Evolutionary conservation across 495 filamentous ascomycete species (phyloP).

Genomic region (Jackrogersella minutella): DNA sequence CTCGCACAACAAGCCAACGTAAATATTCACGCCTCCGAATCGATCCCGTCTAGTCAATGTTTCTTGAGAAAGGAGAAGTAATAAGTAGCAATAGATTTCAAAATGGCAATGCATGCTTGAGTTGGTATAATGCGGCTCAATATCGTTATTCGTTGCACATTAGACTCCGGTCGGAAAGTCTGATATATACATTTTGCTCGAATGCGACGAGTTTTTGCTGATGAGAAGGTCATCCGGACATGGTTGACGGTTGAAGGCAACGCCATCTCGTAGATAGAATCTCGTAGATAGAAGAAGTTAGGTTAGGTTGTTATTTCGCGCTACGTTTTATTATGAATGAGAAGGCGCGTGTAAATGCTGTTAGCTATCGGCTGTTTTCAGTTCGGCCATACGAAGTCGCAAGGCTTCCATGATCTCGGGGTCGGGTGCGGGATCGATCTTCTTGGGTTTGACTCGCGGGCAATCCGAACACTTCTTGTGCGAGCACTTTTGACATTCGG

Average conservation of each 20-base stretch:
- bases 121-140: conserved; percentile 42
- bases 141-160: conserved; percentile 45
- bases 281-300: no score
- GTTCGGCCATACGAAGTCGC: conserved; percentile 36
- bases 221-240: not conserved
- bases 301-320: not conserved
- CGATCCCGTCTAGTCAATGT: conserved; percentile 26
- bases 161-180: conserved; percentile 18
- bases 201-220: conserved; percentile 15
- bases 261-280: conserved; percentile 6
- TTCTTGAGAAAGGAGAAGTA: conserved; percentile 15
- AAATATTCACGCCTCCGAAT: conserved; percentile 16
- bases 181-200: conserved; percentile 28
- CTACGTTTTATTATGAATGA: not conserved
- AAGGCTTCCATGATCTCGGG: conserved; percentile 70
- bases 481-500: conserved; percentile 67
- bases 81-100: not conserved
- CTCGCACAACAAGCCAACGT: conserved; percentile 25
- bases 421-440: conserved; percentile 68
- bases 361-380: conserved; percentile 35
- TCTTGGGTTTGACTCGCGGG: conserved; percentile 60
- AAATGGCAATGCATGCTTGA: conserved; percentile 41
- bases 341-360: not conserved
- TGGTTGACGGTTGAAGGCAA: not conserved
- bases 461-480: conserved; percentile 62